A percentile compares a stretch with the other conserved stretches of the same genome.
Evolutionary conservation across 202 grass and related monocot species (phyloP).

Genomic region (Musa balbisiana): DNA sequence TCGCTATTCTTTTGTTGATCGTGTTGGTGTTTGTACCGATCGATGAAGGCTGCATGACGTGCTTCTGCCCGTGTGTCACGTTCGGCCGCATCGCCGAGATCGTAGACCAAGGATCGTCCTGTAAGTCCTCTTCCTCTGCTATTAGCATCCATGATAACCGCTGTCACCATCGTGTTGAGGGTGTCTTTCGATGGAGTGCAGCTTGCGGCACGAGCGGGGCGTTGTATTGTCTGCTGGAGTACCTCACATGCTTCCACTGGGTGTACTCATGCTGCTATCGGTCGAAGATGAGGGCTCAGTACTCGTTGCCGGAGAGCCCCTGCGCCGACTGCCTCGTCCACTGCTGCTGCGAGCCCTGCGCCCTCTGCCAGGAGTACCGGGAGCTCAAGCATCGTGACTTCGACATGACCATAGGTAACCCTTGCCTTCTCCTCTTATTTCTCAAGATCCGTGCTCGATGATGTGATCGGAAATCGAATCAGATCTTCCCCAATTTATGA

Average conservation of each 20-base stretch:
- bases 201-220: not conserved
- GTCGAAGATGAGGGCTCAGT: conserved; percentile 3
- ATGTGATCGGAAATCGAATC: no score
- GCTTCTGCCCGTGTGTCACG: conserved; percentile 12
- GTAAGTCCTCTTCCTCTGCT: not conserved
- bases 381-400: conserved; percentile 15
- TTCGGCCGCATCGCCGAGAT: conserved; percentile 18
- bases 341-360: conserved; percentile 8
- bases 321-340: conserved; percentile 11
- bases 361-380: conserved; percentile 12
- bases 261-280: conserved; percentile 1
- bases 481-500: no score
- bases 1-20: not conserved
- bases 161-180: not conserved
- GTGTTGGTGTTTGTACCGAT: not conserved
- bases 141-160: not conserved
- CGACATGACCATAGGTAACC: conserved; percentile 4
- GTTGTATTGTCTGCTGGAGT: not conserved
- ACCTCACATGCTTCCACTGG: not conserved
- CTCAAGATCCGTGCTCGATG: no score
- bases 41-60: conserved; percentile 9
- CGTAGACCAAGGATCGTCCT: conserved; percentile 1
- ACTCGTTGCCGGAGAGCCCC: not conserved
- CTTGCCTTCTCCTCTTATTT: not conserved
- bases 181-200: not conserved